phyloP scores from a whole-genome alignment of 1,284 basidiomycete species.

The Rhodotorula sp. region DNA sequence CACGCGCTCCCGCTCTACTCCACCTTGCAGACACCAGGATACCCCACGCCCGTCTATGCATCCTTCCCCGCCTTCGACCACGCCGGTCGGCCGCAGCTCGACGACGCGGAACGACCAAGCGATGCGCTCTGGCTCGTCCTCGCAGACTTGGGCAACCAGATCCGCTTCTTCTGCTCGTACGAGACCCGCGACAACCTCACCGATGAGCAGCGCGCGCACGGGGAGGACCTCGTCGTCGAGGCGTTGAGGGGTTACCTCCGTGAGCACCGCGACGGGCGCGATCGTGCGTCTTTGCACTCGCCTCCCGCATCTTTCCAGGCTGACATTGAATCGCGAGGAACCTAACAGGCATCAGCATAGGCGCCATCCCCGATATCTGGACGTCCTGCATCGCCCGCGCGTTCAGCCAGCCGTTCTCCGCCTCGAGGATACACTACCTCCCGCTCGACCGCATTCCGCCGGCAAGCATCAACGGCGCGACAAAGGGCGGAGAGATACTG shows the following conservation, averaged over 20 bases:
- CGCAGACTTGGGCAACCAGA: constrained; percentile 22
- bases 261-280: background rate
- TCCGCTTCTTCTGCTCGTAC: constrained; percentile 25
- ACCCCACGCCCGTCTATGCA: background rate
- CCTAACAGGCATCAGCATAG: constrained; percentile 15
- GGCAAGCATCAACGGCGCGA: background rate
- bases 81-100: background rate
- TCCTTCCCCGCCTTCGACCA: constrained; percentile 8
- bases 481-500: background rate
- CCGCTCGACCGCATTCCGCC: background rate
- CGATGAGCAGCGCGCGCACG: background rate
- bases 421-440: constrained; percentile 16
- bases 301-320: background rate
- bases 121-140: constrained; percentile 1
- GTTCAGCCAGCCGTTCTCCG: constrained; percentile 10
- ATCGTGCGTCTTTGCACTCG: background rate
- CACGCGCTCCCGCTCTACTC: constrained; percentile 17
- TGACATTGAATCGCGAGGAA: background rate
- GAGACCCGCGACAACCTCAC: background rate
- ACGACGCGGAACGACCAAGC: background rate
- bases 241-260: background rate
- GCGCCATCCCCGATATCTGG: constrained; percentile 24
- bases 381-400: background rate
- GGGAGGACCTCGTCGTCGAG: background rate
- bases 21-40: constrained; percentile 7